Base-by-base conservation (phyloP, 1,139 yeast genomes). In the Kodamaea suecica region DNA sequence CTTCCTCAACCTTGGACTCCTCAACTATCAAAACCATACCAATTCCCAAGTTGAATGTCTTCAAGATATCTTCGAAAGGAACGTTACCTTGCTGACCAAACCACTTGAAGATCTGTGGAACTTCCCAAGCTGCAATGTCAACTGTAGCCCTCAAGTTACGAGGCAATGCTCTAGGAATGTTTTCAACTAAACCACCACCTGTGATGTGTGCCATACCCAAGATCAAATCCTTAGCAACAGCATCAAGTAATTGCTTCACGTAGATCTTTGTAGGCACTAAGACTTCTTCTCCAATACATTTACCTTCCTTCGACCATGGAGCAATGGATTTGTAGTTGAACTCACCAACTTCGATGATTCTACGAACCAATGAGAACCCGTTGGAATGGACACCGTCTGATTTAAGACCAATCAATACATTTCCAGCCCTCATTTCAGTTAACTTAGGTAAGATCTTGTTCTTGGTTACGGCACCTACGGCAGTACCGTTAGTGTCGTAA, bases 401-500 rank as follows among this genome's bases (percentile, higher is more conserved):
- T 33, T 76, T 85, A 43, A 94, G 68, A 39, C 98, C 99, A 36
- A 94, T 68, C 35, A 94, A 61, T 6, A 87, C 80, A 59, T 94
- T 83, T 27, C 97, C 97, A 14, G 68, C 74, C 17, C 65, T 53
- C 94, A 94, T 86, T 35, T 65, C 70, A 17, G 73, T 63, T 17
- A 72, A 56, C 45, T 73, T 74, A 28, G 99, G 98, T 49, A 94
- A 70, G 36, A 92, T 77, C 46, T 77, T 74, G 43, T 70, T 64
- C 53, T 84, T 85, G 48, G 75, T 68, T n/a, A 94, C 97, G n/a
- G 98, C 98, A 53, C 99, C 99, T 34, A 94, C 90, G 35, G 97
- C 94, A 28, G 98, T 92, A 62, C 99, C 98, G 54, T 92, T 92
- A 41, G 96, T 90, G 63, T 94, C 99, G 58, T 94, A 94, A 61